Percentiles rank a stretch among this genome's conserved stretches.
Evolutionary conservation across 805 yeast species (phyloP).

Genomic region (Cyberlindnera bimundalis): DNA sequence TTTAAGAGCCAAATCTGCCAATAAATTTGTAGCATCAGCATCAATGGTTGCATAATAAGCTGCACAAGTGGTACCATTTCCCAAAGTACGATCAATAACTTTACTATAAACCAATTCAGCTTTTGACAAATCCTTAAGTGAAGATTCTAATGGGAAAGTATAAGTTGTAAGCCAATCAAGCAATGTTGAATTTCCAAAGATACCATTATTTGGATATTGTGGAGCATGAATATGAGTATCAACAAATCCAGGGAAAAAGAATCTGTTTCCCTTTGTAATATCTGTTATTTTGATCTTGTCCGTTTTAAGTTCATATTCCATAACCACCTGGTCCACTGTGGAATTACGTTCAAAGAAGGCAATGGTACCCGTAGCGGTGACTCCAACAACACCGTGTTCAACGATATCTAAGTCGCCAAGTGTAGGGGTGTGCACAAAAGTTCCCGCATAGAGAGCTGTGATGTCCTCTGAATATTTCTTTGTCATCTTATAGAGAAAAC

Average conservation of each 20-base stretch:
- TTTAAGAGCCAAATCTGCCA: slow-evolving; percentile 66
- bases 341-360: slow-evolving; percentile 25
- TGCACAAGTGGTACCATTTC: slow-evolving; percentile 87
- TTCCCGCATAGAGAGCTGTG: slow-evolving; percentile 54
- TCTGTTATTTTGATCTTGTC: slow-evolving; percentile 34
- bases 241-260: slow-evolving; percentile 79
- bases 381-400: slow-evolving; percentile 59
- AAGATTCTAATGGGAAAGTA: slow-evolving; percentile 85
- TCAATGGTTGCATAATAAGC: slow-evolving; percentile 90
- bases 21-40: slow-evolving; percentile 63
- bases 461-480: slow-evolving; percentile 2
- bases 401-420: slow-evolving; percentile 56
- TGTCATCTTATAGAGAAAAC: too few relatives aligned
- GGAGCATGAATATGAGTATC: slow-evolving; percentile 87
- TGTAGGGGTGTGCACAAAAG: slow-evolving; percentile 68
- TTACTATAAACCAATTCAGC: slow-evolving; percentile 64
- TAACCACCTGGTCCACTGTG: slow-evolving; percentile 8
- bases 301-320: slow-evolving; percentile 15
- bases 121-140: slow-evolving; percentile 47
- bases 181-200: slow-evolving; percentile 80
- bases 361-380: slow-evolving; percentile 38
- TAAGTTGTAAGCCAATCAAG: slow-evolving; percentile 86
- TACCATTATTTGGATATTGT: slow-evolving; percentile 77
- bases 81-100: slow-evolving; percentile 66
- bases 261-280: slow-evolving; percentile 38